A percentile compares a stretch with the other conserved stretches of the same genome.
Evolutionary conservation across 176 grass and related monocot species (phyloP).

Genomic region (Oryza glumipatula): DNA sequence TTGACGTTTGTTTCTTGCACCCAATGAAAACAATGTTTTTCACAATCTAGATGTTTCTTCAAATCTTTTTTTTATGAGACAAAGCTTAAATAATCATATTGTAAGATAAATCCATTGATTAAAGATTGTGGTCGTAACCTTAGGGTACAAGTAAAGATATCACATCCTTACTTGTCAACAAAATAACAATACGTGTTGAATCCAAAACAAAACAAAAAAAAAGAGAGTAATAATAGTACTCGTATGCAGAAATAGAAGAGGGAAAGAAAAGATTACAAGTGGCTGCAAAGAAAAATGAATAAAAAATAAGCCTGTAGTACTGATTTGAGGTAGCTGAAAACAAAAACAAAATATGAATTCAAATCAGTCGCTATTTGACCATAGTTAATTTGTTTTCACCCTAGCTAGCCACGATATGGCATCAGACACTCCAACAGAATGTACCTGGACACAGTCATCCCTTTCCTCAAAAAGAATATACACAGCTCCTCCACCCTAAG

Average conservation of each 20-base stretch:
- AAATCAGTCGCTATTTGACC: background rate
- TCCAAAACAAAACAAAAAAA: no score
- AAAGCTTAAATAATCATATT: background rate
- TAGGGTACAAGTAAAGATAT: background rate
- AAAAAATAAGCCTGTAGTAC: background rate
- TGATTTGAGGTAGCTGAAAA: background rate
- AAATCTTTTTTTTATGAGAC: background rate
- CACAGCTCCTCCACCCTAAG: background rate
- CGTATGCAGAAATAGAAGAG: no score
- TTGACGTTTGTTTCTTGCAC: background rate
- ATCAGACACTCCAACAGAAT: background rate
- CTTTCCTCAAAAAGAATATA: background rate
- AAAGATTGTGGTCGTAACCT: background rate
- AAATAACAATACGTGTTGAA: background rate
- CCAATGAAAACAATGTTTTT: background rate
- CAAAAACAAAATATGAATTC: background rate
- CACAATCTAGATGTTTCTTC: background rate
- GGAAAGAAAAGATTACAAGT: background rate
- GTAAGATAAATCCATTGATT: background rate
- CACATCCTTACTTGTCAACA: background rate
- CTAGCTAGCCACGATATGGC: background rate
- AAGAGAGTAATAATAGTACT: no score
- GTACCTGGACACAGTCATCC: background rate
- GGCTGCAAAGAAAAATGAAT: background rate
- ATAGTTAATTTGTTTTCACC: no score